phyloP scores from a whole-genome alignment of 352 stramenopile genomes.

The Phytophthora ramorum region DNA sequence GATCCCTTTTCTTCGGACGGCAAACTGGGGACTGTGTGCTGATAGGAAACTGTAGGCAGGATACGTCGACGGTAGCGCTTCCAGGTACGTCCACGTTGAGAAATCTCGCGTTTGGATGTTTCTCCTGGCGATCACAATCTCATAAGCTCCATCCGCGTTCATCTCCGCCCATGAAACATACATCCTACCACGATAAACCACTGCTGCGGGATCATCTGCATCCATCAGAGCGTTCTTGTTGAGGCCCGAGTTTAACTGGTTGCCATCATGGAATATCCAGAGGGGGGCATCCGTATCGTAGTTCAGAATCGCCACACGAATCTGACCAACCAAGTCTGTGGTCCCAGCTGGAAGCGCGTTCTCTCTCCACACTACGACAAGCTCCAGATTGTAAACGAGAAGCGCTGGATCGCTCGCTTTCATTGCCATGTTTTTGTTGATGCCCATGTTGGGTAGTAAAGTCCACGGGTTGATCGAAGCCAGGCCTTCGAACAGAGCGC shows the following conservation, averaged over 20 bases:
- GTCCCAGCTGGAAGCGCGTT: slow-evolving; percentile 22
- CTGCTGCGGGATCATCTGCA: slow-evolving; percentile 44
- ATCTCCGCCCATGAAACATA: slow-evolving; percentile 71
- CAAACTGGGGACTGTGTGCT: slow-evolving; percentile 47
- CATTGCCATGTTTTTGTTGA: slow-evolving; percentile 66
- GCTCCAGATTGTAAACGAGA: slow-evolving; percentile 62
- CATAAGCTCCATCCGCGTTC: slow-evolving; percentile 42
- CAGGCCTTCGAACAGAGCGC: slow-evolving; percentile 61
- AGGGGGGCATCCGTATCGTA: slow-evolving; percentile 54
- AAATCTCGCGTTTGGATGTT: slow-evolving; percentile 64
- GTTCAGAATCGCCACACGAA: slow-evolving; percentile 64
- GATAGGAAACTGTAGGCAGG: slow-evolving; percentile 50
- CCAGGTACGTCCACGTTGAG: slow-evolving; percentile 62
- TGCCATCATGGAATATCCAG: slow-evolving; percentile 84
- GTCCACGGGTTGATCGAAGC: slow-evolving; percentile 48
- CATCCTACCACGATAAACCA: slow-evolving; percentile 62
- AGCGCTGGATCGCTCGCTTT: slow-evolving; percentile 49
- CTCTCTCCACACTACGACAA: slow-evolving; percentile 75
- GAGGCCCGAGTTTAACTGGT: slow-evolving; percentile 42
- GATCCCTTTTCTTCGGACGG: slow-evolving; percentile 53
- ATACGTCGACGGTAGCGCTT: slow-evolving; percentile 35
- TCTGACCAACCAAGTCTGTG: slow-evolving; percentile 45
- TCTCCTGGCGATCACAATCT: slow-evolving; percentile 54
- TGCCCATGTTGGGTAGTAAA: slow-evolving; percentile 67
- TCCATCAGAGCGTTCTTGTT: slow-evolving; percentile 59